Conservation (phyloP, 2,329 filamentous ascomycete species). For the Graphium sp. region DNA sequence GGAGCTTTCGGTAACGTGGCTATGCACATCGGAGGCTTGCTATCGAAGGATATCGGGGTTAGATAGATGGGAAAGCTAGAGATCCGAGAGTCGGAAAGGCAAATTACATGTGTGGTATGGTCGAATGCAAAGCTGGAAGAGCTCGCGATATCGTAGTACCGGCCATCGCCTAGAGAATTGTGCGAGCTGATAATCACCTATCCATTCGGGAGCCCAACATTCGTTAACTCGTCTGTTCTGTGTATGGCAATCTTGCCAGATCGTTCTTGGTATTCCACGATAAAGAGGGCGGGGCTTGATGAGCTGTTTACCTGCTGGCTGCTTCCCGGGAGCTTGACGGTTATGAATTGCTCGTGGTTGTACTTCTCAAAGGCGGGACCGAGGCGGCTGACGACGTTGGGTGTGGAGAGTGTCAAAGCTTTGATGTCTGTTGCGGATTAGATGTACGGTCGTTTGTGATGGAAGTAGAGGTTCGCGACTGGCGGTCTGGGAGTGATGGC, state of each 20-base stretch:
- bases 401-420: conserved; percentile 55
- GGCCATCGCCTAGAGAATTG: conserved; percentile 62
- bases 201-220: neutral
- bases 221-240: neutral
- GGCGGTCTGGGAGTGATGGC: neutral
- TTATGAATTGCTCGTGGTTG: conserved; percentile 86
- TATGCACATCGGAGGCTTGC: conserved; percentile 72
- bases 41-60: conserved; percentile 18
- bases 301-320: conserved; percentile 35
- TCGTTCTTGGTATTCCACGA: neutral
- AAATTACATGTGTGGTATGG: conserved; percentile 55
- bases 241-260: neutral
- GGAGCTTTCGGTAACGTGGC: conserved; percentile 58
- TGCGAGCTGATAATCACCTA: conserved; percentile 74
- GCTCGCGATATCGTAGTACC: conserved; percentile 84
- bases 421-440: conserved; percentile 60
- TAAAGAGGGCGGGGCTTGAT: neutral
- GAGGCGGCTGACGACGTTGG: conserved; percentile 53
- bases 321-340: conserved; percentile 76
- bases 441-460: conserved; percentile 2
- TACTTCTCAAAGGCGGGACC: conserved; percentile 80
- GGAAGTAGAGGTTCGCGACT: neutral
- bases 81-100: no score
- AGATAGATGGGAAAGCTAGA: no score
- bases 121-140: conserved; percentile 81